These are phyloP conservation scores for Allomyces arbusculus DNA, from an alignment of 192 early-diverging fungal species.

Conservation along the genomic window DNA sequence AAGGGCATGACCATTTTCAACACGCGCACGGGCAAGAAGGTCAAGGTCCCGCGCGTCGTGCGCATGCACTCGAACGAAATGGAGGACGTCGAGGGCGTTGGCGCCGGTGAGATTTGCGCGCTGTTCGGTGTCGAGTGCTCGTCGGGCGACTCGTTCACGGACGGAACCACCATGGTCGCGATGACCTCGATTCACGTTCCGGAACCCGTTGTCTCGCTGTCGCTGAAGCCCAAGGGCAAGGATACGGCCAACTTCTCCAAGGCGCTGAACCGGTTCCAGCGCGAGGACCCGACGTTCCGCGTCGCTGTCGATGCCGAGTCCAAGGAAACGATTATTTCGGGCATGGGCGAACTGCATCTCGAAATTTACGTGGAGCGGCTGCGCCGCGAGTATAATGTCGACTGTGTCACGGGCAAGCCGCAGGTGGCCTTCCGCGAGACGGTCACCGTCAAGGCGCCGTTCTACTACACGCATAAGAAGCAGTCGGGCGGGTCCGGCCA, in stretches of 20 bases:
- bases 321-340: conserved; percentile 60
- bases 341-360: conserved; percentile 74
- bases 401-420: conserved; percentile 89
- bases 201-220: conserved; percentile 87
- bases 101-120: conserved; percentile 92
- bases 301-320: conserved; percentile 55
- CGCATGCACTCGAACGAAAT: conserved; percentile 98
- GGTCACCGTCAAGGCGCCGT: conserved; percentile 44
- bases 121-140: conserved; percentile 95
- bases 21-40: conserved; percentile 70
- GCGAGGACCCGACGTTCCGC: conserved; percentile 70
- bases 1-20: conserved; percentile 79
- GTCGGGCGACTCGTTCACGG: conserved; percentile 90
- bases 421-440: conserved; percentile 97
- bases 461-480: conserved; percentile 98
- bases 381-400: conserved; percentile 90
- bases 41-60: conserved; percentile 87
- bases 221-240: conserved; percentile 77
- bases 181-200: conserved; percentile 98
- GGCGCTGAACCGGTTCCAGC: conserved; percentile 59
- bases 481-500: conserved; percentile 93
- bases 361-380: conserved; percentile 96
- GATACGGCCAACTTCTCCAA: conserved; percentile 47
- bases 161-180: conserved; percentile 55
- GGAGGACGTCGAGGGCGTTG: conserved; percentile 86